Evolutionary conservation across 495 filamentous ascomycete genomes (phyloP), one percentile per base, ranked within the genome.

Genomic region (Lasiosphaeria miniovina): DNA sequence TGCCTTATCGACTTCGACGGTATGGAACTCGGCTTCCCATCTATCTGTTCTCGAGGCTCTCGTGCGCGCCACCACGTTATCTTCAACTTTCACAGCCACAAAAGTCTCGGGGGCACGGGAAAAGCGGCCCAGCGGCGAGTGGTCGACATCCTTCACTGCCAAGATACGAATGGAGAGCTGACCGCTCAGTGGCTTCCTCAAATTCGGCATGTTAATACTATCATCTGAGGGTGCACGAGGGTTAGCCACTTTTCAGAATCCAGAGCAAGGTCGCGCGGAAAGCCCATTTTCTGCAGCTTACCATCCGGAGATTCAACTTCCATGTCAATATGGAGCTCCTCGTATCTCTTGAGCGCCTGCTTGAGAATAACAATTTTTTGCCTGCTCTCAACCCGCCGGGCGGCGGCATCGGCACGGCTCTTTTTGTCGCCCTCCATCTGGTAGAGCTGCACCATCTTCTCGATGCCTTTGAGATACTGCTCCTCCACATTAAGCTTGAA

Each of bases 401-500:
- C 89, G 68, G 96, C 90, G 32, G 94, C 95, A 76, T 99, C 94
- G 54, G 88, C 84, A 65, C 86, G 90, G 75, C 92, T 96, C 78
- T 96, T 97, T 59, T 91, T 86, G 68, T 99, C 94, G n/a, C 94
- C 93, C 73, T 98, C 94, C 77, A 98, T 92, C 72, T 94, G 88
- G 69, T 99, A 99, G 48, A 98, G 81, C 71, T 92, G 90, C 46
- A 96, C 90, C 95, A 99, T 99, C 80, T 99, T 99, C 74, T 99
- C 95, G 64, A 99, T 93, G 60, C 94, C 94, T 61, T 95, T 95
- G 66, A 98, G 94, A 76, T 99, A 99, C 75, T 99, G 94, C 69
- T 97, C 96, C 76, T 99, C 94, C 41, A 99, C 95, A 67, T 93
- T 98, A 50, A 98, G 79, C 76, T 99, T 99, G 76, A 99, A 99